Evolutionary conservation across 2,329 filamentous ascomycete species (phyloP), one percentile per base, ranked within the genome.

Genomic region (Scopulariopsis brevicaulis): DNA sequence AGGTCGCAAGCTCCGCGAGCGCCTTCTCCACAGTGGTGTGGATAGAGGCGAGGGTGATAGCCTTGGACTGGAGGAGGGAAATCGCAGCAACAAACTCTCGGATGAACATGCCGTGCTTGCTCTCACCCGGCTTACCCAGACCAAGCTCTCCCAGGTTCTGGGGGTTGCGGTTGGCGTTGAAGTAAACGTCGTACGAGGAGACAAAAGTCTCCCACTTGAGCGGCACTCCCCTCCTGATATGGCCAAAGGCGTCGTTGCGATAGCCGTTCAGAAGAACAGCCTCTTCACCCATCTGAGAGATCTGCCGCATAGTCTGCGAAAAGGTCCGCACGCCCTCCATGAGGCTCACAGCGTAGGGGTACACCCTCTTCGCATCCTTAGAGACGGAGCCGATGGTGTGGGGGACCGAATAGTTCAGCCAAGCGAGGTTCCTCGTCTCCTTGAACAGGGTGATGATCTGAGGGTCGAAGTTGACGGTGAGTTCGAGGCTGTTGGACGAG

Each of bases 311-410:
- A 0, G 91, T 96, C 71, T 97, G 93, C 1, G 90, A 83, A 62
- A 96, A 87, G 0, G 91, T 97, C 59, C 92, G 84, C n/a, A 97
- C 90, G 66, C 91, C 97, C 73, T 99, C 94, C 91, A 99, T 99
- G 63, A 99, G 75, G 67, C 92, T 97, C 63, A 99, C 92, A 25
- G 95, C 94, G 67, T 95, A 99, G 0, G 94, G 94, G 65, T 99
- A 99, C 4, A 99, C 94, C 57, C 94, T 84, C 73, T 96, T 96
- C n/a, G 94, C 95, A 69, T 99, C 94, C 71, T 97, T 99, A 1
- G 95, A 96, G 57, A 96, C 90, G 62, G 90, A 97, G 71, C 87
- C 95, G 67, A 99, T 90, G 15, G 89, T 85, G 70, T 99, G 94
- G 10, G 95, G 95, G 25, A 99, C 90, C 59, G 90, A 87, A 70